Base-by-base conservation (phyloP, 1,139 yeast genomes). In the Sugiyamaella castrensis region DNA sequence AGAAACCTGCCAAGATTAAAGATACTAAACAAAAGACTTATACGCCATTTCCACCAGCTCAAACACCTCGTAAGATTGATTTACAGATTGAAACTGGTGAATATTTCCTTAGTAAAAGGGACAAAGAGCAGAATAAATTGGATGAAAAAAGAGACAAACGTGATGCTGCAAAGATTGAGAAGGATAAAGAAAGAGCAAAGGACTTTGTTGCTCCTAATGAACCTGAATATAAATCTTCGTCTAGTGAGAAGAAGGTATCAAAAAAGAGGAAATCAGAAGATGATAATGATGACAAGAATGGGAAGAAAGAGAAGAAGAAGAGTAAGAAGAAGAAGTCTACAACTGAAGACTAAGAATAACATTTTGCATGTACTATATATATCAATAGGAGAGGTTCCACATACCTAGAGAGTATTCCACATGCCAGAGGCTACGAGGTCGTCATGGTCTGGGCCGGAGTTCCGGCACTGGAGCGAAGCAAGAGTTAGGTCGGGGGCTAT, bases 1-100 rank as follows among this genome's bases (percentile, higher is more conserved):
- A 87, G 84, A 84, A 83, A 75, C 87, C 92, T 56, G 83, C 80
- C 73, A 79, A 78, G 68, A 70, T 73, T 56, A 71, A 69, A 55
- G 77, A 74, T 53, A 71, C 65, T 36, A 63, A 78, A 73, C 60
- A 86, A 86, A 88, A 83, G 71, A 84, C 81, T 2, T 92, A 92
- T 79, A 92, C 98, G 30, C 98, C 98, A 65, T 94, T 94, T 89
- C 99, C 99, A 71, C 98, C 98, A 59, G 87, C 88, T 51, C 99
- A 88, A 71, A 80, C 81, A 59, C 98, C 98, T 65, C 84, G 98
- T 76, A 91, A 92, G 86, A 77, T 94, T 70, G 99, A 94, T 80
- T 74, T 91, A 67, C 95, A 91, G 72, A 89, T 94, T 71, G 98
- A 92, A 71, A 84, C 95, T 74, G 99, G 99, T 80, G 98, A 94